Base-by-base conservation (phyloP, 768 basidiomycete genomes). In the Tricholoma hemisulphureum region DNA sequence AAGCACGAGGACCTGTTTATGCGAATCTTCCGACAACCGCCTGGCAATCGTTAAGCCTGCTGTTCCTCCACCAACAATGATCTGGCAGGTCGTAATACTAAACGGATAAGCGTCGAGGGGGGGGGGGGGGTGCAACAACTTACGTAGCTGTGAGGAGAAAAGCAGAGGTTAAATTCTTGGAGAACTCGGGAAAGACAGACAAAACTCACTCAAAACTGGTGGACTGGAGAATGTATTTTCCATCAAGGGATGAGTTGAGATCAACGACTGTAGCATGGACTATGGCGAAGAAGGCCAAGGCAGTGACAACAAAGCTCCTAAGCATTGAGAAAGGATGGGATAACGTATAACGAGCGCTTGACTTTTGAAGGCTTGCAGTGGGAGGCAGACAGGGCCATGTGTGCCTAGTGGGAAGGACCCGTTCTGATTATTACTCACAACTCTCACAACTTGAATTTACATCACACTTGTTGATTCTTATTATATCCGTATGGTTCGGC, bases 51-150 rank as follows among this genome's bases (percentile, higher is more conserved):
- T 70, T 21, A 74, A 57, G 7, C 74, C 74, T 18, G 74, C 64
- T 6, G 72, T 70, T 9, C 74, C 74, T 24, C 74, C 74, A 48
- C 74, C 74, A 21, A 70, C 67, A 26, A 70, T 57, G 20, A 70
- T 65, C 69, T 70, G 53, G 8, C 23, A 11, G 56, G 29, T n/a
- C 11, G 4, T 18, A 13, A 26, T 4, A 31, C 21, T 26, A 18
- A 23, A 31, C 13, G n/a, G n/a, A n/a, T n/a, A n/a, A n/a, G n/a
- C 20, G 31, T 37, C 8, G 20, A 2, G 14, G 14, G 37, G 32
- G 20, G 20, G 13, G 24, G n/a, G 41, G 7, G 23, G 14, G 24
- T 16, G 5, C 13, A 28, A 43, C 9, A n/a, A 57, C 61, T 32
- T 57, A 66, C 66, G 21, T 64, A 66, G 21, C 63, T 63, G 28